Base-by-base conservation (phyloP, 2,329 filamentous ascomycete genomes). In the Raffaelea arxii region DNA sequence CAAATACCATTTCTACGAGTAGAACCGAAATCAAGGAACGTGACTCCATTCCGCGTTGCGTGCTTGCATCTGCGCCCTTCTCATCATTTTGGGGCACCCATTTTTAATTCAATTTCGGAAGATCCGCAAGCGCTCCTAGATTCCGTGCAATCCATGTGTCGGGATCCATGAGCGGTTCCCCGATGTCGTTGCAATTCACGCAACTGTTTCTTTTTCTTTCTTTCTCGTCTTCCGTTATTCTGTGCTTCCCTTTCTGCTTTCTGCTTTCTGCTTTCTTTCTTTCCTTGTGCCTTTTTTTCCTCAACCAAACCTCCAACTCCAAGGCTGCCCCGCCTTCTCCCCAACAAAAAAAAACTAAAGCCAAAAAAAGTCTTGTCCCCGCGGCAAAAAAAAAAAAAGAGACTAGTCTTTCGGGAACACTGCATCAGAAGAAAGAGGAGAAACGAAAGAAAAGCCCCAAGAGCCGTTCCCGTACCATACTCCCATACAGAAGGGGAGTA, bases 291-390 rank as follows among this genome's bases (percentile, higher is more conserved):
- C 9, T 32, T 16, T 9, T 9, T 32, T 32, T 37, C 6, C 37
- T 36, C 32, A 36, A 36, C 32, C 6, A 36, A 42, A 42, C 25
- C 24, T n/a, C 16, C 41, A 46, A 21, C 27, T 25, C 23, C 37
- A 45, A 38, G 38, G 18, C 25, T 43, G 48, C 45, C 44, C 48
- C 48, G 44, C 48, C 46, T 41, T 30, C 27, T 46, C 46, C 48
- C 46, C 49, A 48, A 39, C 37, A 39, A 21, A 39, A 39, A 40
- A 36, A 14, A 36, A 6, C 11, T 6, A 24, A 40, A 36, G 19
- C 38, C 14, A 36, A 36, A 36, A n/a, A 36, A 9, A n/a, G 9
- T 16, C 16, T 32, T 32, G 27, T 32, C 27, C 16, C 7, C 14
- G 14, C 32, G 6, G 14, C 32, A 36, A 9, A 36, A 36, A 36